Evolutionary conservation across 2,329 filamentous ascomycete species (phyloP).

Genomic region (Epichloe hybrida): DNA sequence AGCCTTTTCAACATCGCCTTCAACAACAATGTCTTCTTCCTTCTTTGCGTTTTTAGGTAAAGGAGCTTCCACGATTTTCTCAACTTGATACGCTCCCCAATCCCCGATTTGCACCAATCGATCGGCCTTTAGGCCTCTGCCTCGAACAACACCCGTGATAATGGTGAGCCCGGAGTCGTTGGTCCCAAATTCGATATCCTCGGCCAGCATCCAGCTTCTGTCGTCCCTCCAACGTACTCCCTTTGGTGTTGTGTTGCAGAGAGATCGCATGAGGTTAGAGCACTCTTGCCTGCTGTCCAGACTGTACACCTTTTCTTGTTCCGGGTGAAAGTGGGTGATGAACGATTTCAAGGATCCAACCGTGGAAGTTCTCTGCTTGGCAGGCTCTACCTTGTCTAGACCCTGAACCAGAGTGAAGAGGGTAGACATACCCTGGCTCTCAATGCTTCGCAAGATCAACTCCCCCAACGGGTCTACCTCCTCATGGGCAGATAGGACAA

Average conservation of each 20-base stretch:
- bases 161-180: constrained; percentile 49
- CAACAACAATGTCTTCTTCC: constrained; percentile 53
- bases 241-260: constrained; percentile 87
- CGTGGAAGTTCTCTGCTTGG: constrained; percentile 65
- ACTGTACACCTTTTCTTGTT: constrained; percentile 81
- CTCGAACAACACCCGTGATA: constrained; percentile 74
- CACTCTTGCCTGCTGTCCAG: constrained; percentile 83
- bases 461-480: constrained; percentile 81
- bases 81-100: constrained; percentile 87
- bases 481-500: constrained; percentile 68
- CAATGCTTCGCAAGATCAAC: constrained; percentile 70
- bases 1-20: constrained; percentile 37
- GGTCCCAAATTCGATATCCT: constrained; percentile 61
- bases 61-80: constrained; percentile 71
- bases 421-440: constrained; percentile 89
- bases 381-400: constrained; percentile 62
- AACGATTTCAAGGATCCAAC: constrained; percentile 78
- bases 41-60: constrained; percentile 47
- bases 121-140: constrained; percentile 77
- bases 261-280: constrained; percentile 74
- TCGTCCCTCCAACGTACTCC: constrained; percentile 93
- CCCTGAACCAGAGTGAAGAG: constrained; percentile 76
- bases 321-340: constrained; percentile 87
- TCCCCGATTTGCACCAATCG: constrained; percentile 82
- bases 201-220: constrained; percentile 86